Evolutionary conservation across 257 asterid genomes (phyloP).

Genomic region (Leonotis leonurus): DNA sequence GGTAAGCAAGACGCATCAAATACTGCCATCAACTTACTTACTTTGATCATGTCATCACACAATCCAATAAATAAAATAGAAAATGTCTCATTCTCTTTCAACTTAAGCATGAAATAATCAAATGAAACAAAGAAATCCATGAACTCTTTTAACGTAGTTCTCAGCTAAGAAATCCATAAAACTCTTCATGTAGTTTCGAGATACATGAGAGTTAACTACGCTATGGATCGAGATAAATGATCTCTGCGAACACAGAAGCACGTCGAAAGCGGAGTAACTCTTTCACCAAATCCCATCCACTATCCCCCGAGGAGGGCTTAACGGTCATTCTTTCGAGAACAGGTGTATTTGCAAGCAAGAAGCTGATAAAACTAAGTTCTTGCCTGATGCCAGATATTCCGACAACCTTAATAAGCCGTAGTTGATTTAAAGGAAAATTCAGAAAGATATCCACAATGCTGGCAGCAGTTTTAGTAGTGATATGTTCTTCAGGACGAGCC

Average conservation of each 20-base stretch:
- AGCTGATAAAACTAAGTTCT: constrained; percentile 69
- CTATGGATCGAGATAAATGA: constrained; percentile 61
- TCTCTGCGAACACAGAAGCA: constrained; percentile 70
- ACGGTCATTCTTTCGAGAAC: constrained; percentile 76
- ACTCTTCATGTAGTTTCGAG: background rate
- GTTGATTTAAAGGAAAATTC: constrained; percentile 40
- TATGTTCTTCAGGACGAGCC: constrained; percentile 78
- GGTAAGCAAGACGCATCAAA: too few relatives aligned
- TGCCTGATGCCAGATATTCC: constrained; percentile 55
- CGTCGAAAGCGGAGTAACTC: constrained; percentile 78
- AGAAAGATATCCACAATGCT: constrained; percentile 27
- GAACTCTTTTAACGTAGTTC: background rate
- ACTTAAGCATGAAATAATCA: background rate
- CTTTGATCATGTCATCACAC: too few relatives aligned
- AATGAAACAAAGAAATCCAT: background rate
- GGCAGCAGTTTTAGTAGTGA: constrained; percentile 14
- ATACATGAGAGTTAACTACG: background rate
- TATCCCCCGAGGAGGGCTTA: constrained; percentile 54
- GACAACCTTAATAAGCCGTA: constrained; percentile 56
- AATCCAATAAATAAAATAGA: too few relatives aligned
- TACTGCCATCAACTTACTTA: too few relatives aligned
- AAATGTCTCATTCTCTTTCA: background rate
- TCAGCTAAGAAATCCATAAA: too few relatives aligned
- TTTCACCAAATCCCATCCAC: constrained; percentile 70
- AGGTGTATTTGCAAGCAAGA: constrained; percentile 64